These are phyloP conservation scores for Yueomyces sp. DNA, from an alignment of 805 yeast species.

Conservation along the genomic window DNA sequence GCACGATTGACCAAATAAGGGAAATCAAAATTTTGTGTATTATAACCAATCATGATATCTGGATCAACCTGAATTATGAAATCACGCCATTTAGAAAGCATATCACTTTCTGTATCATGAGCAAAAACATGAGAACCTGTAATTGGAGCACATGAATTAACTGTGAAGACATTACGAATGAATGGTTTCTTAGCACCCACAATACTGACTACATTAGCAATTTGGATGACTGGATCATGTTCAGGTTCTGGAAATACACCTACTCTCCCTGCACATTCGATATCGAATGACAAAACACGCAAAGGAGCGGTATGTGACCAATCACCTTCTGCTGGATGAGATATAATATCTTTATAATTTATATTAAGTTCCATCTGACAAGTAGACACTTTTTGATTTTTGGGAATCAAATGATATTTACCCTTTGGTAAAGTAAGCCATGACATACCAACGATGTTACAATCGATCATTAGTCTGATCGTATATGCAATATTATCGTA, in stretches of 20 bases:
- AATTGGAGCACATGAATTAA: constrained; percentile 80
- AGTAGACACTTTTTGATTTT: constrained; percentile 39
- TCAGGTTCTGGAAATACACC: constrained; percentile 95
- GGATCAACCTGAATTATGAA: constrained; percentile 81
- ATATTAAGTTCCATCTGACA: constrained; percentile 79
- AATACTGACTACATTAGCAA: constrained; percentile 83
- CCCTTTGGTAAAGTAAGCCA: constrained; percentile 85
- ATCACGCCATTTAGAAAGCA: constrained; percentile 77
- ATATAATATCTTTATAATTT: constrained; percentile 49
- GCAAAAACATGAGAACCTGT: constrained; percentile 86
- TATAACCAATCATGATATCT: constrained; percentile 93
- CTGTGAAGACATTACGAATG: constrained; percentile 87
- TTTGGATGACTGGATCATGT: constrained; percentile 89
- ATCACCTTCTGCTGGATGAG: constrained; percentile 86
- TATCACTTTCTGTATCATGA: constrained; percentile 59
- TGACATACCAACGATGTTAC: constrained; percentile 89
- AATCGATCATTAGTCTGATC: constrained; percentile 81
- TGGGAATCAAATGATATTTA: constrained; percentile 40
- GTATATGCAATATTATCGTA: constrained; percentile 85
- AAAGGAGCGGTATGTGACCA: constrained; percentile 90
- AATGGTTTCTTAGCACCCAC: constrained; percentile 75
- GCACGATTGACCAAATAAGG: constrained; percentile 91
- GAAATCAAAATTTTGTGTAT: constrained; percentile 85
- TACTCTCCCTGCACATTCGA: constrained; percentile 96
- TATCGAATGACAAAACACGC: constrained; percentile 87